These are phyloP conservation scores for Corchorus olitorius DNA, from an alignment of 345 rosid genomes.

Conservation along the genomic window DNA sequence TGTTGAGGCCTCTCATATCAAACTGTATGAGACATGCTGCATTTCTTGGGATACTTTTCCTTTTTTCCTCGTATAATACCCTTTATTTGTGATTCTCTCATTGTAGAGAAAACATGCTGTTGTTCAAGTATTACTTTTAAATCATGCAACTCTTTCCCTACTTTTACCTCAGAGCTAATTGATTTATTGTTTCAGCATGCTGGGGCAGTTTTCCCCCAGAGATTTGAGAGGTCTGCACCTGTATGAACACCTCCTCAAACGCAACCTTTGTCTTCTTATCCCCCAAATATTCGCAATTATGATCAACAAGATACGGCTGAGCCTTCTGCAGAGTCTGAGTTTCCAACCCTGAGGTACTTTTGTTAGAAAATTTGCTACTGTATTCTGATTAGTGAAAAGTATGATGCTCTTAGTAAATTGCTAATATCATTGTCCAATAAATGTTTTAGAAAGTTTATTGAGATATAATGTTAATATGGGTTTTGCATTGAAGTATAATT, in stretches of 20 bases:
- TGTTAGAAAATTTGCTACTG: neutral
- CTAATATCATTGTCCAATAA: conserved; percentile 6
- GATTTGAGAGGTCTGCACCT: conserved; percentile 87
- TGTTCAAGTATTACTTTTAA: conserved; percentile 4
- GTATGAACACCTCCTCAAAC: conserved; percentile 96
- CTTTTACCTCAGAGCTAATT: conserved; percentile 16
- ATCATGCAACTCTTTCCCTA: conserved; percentile 10
- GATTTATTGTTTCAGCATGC: conserved; percentile 73
- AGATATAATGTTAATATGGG: neutral
- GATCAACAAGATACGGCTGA: conserved; percentile 64
- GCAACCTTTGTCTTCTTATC: conserved; percentile 81
- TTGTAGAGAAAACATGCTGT: neutral
- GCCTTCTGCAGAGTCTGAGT: conserved; percentile 80
- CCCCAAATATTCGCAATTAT: conserved; percentile 69
- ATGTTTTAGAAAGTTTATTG: neutral
- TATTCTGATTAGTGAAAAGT: neutral
- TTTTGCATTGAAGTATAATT: neutral
- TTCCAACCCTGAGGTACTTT: conserved; percentile 81
- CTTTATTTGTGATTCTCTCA: conserved; percentile 1
- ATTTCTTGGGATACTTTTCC: neutral
- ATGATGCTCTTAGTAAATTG: neutral
- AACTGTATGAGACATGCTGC: conserved; percentile 16
- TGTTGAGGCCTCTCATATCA: conserved; percentile 16
- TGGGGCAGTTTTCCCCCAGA: conserved; percentile 97
- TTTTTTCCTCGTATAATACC: neutral